Base-by-base conservation (phyloP, 768 basidiomycete species). In the Postia placenta region DNA sequence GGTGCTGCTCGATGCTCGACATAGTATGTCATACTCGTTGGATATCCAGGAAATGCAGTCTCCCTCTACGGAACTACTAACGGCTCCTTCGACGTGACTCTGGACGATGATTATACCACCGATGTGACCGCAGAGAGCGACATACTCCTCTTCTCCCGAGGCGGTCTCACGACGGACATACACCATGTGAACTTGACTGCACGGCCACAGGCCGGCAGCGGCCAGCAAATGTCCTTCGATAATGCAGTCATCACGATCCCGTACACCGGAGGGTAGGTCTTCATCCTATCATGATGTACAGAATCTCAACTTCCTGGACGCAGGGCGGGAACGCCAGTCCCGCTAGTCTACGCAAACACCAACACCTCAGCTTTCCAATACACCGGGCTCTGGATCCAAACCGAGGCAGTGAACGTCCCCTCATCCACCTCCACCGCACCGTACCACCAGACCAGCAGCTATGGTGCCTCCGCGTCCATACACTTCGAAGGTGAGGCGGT, bases 101-200 rank as follows among this genome's bases (percentile, higher is more conserved):
- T 86, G 46, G 85, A 88, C 57, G 74, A 75, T 7, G 42, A 55
- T 9, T 6, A 4, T 25, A 35, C 14, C 30, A 12, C 14, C 15
- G 9, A 36, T 14, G 5, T 30, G 35, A 11, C 45, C 12, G 20
- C 37, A 5, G 35, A 19, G 14, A 20, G 22, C 65, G 70, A 41
- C 5, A 39, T 28, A 27, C 74, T 87, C 24, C 74, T 87, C 26
- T 75, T 74, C 22, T 65, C 70, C 11, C 62, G 80, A 46, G 55
- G 69, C 26, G 61, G 69, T 42, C 71, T 87, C 7, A 3, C 60
- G 9, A 67, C 79, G 52, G 61, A 66, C 15, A 61, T 64, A 40
- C 87, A 90, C 62, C 74, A 70, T 4, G 57, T 89, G 42, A 66
- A 74, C 23, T 67, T 90, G 46, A 77, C 72, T 72, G 19, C 64